phyloP scores from a whole-genome alignment of 768 basidiomycete genomes.

The Candolleomyces efflorescens region DNA sequence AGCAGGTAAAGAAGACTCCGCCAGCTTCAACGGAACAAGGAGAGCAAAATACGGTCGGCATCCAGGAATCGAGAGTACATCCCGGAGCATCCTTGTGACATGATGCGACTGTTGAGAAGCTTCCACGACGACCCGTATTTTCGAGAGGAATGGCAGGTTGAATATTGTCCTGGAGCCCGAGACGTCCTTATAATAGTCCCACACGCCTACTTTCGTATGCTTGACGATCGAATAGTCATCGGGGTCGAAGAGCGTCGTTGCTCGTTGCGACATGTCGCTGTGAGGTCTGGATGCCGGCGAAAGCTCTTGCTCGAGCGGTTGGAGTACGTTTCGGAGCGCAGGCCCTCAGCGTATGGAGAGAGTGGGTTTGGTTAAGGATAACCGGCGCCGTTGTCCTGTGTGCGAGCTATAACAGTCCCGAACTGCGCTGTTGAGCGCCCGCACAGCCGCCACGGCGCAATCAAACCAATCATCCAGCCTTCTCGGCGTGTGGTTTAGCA shows the following conservation, averaged over 20 bases:
- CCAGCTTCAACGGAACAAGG: slow-evolving; percentile 42
- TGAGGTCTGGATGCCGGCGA: too few relatives aligned
- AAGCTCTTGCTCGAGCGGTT: too few relatives aligned
- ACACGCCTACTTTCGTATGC: slow-evolving; percentile 63
- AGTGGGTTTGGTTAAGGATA: too few relatives aligned
- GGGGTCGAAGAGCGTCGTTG: slow-evolving; percentile 25
- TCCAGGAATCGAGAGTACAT: slow-evolving; percentile 48
- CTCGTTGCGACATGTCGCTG: background rate
- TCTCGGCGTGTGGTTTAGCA: too few relatives aligned
- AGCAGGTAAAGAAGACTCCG: slow-evolving; percentile 54
- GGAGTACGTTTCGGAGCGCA: too few relatives aligned
- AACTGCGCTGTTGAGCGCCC: too few relatives aligned
- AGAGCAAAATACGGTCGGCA: slow-evolving; percentile 45
- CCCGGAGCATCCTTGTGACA: slow-evolving; percentile 62
- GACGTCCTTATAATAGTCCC: slow-evolving; percentile 71
- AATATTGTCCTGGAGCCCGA: slow-evolving; percentile 26
- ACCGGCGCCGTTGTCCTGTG: too few relatives aligned
- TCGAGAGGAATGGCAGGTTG: slow-evolving; percentile 33
- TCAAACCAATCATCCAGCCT: too few relatives aligned
- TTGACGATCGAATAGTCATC: slow-evolving; percentile 39
- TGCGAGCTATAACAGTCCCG: too few relatives aligned
- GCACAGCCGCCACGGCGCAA: too few relatives aligned
- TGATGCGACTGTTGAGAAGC: slow-evolving; percentile 50
- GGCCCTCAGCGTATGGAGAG: too few relatives aligned
- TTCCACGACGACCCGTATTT: slow-evolving; percentile 42